These are phyloP conservation scores for Alternaria incomplexa DNA, from an alignment of 2,329 filamentous ascomycete species.

Conservation along the genomic window DNA sequence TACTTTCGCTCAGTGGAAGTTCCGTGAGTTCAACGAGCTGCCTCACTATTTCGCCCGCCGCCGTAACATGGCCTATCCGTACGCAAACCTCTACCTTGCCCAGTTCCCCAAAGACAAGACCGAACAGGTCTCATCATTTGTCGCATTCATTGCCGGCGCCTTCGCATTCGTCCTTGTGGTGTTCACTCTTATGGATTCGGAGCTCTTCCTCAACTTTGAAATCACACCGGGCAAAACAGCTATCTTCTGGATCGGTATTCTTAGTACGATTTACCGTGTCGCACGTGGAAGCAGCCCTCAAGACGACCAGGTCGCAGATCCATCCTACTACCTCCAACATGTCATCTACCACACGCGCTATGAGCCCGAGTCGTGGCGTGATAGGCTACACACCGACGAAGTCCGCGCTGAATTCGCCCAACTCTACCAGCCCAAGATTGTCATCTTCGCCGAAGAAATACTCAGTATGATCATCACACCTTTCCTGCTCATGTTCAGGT, in stretches of 20 bases:
- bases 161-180: slow-evolving; percentile 84
- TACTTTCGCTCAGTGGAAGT: slow-evolving; percentile 95
- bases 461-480: slow-evolving; percentile 92
- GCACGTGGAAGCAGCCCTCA: slow-evolving; percentile 82
- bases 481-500: slow-evolving; percentile 82
- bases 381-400: slow-evolving; percentile 89
- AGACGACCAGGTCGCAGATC: slow-evolving; percentile 89
- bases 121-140: slow-evolving; percentile 80
- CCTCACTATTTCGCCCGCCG: slow-evolving; percentile 89
- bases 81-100: slow-evolving; percentile 88
- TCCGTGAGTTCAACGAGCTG: slow-evolving; percentile 96
- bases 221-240: slow-evolving; percentile 87
- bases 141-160: slow-evolving; percentile 86
- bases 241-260: slow-evolving; percentile 85
- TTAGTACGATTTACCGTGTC: slow-evolving; percentile 82
- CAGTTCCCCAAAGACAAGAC: slow-evolving; percentile 97
- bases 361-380: slow-evolving; percentile 86
- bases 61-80: slow-evolving; percentile 92
- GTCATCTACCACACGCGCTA: slow-evolving; percentile 95
- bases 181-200: slow-evolving; percentile 85
- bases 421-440: slow-evolving; percentile 88
- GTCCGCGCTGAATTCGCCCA: slow-evolving; percentile 88
- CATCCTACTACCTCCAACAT: slow-evolving; percentile 83
- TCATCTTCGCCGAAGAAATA: slow-evolving; percentile 92
- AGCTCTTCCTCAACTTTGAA: slow-evolving; percentile 90